phyloP scores from a whole-genome alignment of 202 grass and related monocot species.

The Eragrostis tef region DNA sequence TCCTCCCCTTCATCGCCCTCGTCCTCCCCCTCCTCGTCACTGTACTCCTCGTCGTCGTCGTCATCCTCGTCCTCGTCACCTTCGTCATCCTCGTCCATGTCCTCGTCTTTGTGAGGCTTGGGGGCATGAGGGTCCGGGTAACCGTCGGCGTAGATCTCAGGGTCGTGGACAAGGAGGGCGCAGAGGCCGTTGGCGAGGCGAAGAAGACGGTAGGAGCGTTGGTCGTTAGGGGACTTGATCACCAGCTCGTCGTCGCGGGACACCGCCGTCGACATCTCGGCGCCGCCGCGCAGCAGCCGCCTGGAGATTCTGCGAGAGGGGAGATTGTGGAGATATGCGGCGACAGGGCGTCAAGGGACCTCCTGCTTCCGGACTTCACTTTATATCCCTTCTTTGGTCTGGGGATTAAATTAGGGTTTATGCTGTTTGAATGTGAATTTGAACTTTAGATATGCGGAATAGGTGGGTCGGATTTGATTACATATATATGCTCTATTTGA shows the following conservation, averaged over 20 bases:
- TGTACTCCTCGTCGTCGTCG: slow-evolving; percentile 51
- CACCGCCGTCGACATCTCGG: slow-evolving; percentile 51
- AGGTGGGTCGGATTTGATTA: background rate
- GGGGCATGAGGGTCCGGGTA: slow-evolving; percentile 13
- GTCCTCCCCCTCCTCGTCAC: slow-evolving; percentile 59
- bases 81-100: slow-evolving; percentile 43
- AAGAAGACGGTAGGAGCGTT: slow-evolving; percentile 73
- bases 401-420: slow-evolving; percentile 30
- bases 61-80: slow-evolving; percentile 37
- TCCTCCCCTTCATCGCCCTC: slow-evolving; percentile 44
- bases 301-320: background rate
- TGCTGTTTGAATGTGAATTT: background rate
- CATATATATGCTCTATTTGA: too few species aligned
- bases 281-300: slow-evolving; percentile 28
- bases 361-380: background rate
- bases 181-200: slow-evolving; percentile 75
- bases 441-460: background rate
- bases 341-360: background rate
- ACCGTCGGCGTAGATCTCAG: slow-evolving; percentile 81
- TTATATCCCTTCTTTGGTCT: background rate
- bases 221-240: slow-evolving; percentile 79
- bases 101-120: slow-evolving; percentile 43
- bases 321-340: slow-evolving; percentile 28
- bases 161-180: slow-evolving; percentile 82
- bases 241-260: slow-evolving; percentile 62